A percentile compares a stretch with the other conserved stretches of the same genome.
Conservation (phyloP, 805 yeast genomes). For the Candida piceae region DNA sequence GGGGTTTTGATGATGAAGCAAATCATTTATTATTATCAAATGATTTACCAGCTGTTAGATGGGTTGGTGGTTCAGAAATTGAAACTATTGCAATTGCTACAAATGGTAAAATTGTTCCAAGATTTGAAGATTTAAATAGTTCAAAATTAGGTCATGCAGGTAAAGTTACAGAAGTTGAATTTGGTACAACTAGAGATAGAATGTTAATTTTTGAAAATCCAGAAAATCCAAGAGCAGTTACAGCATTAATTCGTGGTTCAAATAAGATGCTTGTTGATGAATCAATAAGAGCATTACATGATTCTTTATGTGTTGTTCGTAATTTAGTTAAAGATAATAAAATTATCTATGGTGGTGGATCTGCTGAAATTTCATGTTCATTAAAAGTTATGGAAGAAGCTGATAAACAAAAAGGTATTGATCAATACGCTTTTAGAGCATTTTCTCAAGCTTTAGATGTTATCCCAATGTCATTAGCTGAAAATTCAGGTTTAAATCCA, state of each 20-base stretch:
- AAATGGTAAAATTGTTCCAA: constrained; percentile 92
- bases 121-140: constrained; percentile 84
- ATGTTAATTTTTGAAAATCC: constrained; percentile 94
- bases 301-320: constrained; percentile 94
- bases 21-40: constrained; percentile 86
- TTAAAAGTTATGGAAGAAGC: constrained; percentile 88
- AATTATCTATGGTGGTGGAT: constrained; percentile 99
- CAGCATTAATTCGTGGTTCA: constrained; percentile 91
- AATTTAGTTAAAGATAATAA: constrained; percentile 87
- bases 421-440: constrained; percentile 96
- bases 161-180: constrained; percentile 76
- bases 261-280: constrained; percentile 98
- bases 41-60: constrained; percentile 90
- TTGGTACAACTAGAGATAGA: constrained; percentile 94
- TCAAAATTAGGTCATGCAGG: constrained; percentile 90
- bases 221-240: constrained; percentile 81
- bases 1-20: constrained; percentile 99
- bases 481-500: constrained; percentile 93
- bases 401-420: constrained; percentile 89
- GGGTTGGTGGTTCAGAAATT: constrained; percentile 98
- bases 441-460: constrained; percentile 87
- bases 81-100: constrained; percentile 97
- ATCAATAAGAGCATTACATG: constrained; percentile 93
- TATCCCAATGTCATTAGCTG: constrained; percentile 93
- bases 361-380: constrained; percentile 93